A percentile compares a stretch with the other conserved stretches of the same genome.
These are phyloP conservation scores for Inonotus hispidus DNA, from an alignment of 1,284 basidiomycete species.

Conservation along the genomic window DNA sequence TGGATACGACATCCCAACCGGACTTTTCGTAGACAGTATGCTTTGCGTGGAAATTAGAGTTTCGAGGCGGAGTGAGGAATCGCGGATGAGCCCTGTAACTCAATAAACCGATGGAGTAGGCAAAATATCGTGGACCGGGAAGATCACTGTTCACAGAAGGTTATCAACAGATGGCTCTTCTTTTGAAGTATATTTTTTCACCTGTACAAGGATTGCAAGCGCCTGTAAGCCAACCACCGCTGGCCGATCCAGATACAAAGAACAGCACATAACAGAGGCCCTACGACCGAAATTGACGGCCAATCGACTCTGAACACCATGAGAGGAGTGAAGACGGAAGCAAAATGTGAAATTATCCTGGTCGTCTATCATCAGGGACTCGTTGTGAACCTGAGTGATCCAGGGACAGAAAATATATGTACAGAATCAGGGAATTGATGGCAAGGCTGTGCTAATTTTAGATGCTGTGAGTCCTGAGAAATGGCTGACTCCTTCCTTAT, in stretches of 20 bases:
- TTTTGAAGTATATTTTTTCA: not conserved
- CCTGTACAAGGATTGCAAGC: not conserved
- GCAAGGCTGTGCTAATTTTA: conserved; percentile 1
- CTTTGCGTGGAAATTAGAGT: not conserved
- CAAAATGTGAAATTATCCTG: not conserved
- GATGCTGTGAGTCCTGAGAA: not conserved
- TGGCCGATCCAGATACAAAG: not conserved
- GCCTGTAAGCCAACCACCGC: not conserved
- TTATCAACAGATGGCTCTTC: not conserved
- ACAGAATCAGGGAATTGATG: not conserved
- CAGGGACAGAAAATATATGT: no score
- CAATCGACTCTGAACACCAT: not conserved
- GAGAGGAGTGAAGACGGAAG: not conserved
- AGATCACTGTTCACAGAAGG: not conserved
- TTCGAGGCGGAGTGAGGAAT: not conserved
- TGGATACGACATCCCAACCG: conserved; percentile 4
- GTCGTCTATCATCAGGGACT: not conserved
- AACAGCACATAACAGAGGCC: not conserved
- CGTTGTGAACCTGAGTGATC: not conserved
- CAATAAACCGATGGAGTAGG: not conserved
- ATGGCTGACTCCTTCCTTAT: not conserved
- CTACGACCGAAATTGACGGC: not conserved
- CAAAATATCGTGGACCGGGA: conserved; percentile 1
- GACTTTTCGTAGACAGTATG: not conserved
- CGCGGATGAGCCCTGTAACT: not conserved